Evolutionary conservation across 768 basidiomycete species (phyloP).

Genomic region (Mycena haematopus): DNA sequence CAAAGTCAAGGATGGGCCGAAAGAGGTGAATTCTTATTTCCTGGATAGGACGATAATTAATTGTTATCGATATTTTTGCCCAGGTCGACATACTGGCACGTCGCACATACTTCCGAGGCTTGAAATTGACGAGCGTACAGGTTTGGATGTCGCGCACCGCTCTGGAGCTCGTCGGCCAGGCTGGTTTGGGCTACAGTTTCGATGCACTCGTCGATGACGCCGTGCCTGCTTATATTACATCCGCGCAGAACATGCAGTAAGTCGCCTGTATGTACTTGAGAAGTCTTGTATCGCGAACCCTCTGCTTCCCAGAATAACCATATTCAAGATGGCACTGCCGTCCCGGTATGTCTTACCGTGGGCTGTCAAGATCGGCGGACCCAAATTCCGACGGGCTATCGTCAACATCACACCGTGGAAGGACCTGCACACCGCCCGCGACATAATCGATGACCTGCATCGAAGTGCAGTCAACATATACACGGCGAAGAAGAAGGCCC

Average conservation of each 20-base stretch:
- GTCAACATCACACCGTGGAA: conserved; percentile 39
- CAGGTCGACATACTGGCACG: conserved; percentile 39
- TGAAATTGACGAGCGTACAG: neutral
- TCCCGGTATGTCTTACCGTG: conserved; percentile 35
- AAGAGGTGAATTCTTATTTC: conserved; percentile 34
- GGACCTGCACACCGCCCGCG: conserved; percentile 34
- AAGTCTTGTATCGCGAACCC: too few species aligned
- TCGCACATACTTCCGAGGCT: neutral
- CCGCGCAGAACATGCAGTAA: conserved; percentile 42
- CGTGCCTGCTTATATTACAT: conserved; percentile 39
- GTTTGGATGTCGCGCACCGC: conserved; percentile 49
- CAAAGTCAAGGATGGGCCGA: conserved; percentile 37
- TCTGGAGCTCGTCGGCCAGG: conserved; percentile 57
- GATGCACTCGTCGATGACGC: conserved; percentile 43
- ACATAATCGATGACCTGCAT: conserved; percentile 44
- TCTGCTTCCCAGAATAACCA: neutral
- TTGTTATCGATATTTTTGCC: too few species aligned
- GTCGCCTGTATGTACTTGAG: conserved; percentile 17
- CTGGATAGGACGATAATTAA: neutral
- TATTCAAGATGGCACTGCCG: conserved; percentile 23
- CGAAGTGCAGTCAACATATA: conserved; percentile 40
- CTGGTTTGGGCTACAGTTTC: conserved; percentile 53
- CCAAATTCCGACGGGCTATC: conserved; percentile 41
- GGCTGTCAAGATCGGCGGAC: conserved; percentile 39
- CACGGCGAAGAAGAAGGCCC: conserved; percentile 41